A percentile compares a stretch with the other conserved stretches of the same genome.
Conservation (phyloP, 177 flowering plant species). For the Vitis hybrid region DNA sequence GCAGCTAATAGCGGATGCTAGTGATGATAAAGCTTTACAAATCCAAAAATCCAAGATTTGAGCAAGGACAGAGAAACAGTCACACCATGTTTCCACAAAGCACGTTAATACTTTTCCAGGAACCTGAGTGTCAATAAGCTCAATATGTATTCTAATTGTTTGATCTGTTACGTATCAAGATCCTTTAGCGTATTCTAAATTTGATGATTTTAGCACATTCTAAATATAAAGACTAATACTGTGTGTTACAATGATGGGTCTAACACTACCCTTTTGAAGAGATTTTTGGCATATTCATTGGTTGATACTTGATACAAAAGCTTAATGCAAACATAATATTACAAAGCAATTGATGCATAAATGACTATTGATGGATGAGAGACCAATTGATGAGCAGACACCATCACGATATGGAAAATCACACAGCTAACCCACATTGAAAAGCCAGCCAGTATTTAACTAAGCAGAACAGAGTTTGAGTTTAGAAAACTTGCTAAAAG, state of each 20-base stretch:
- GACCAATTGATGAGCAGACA: neutral
- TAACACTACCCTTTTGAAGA: neutral
- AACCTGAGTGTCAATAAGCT: neutral
- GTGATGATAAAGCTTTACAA: no score
- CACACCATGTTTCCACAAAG: no score
- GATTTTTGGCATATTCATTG: neutral
- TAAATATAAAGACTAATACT: neutral
- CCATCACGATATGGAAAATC: neutral
- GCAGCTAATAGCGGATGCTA: no score
- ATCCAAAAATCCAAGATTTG: no score
- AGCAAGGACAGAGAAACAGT: no score
- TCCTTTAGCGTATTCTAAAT: neutral
- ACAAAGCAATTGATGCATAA: neutral
- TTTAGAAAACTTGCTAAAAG: neutral
- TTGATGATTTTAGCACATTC: neutral
- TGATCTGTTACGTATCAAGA: neutral
- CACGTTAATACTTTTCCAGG: neutral
- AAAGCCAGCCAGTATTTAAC: neutral
- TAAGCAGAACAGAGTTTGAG: neutral
- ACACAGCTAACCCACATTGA: neutral
- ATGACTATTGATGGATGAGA: neutral
- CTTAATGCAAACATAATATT: neutral
- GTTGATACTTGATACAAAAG: neutral
- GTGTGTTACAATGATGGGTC: neutral
- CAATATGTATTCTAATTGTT: neutral